Base-by-base conservation (phyloP, 1,284 basidiomycete genomes). In the Neotropicomus parvogracilis region DNA sequence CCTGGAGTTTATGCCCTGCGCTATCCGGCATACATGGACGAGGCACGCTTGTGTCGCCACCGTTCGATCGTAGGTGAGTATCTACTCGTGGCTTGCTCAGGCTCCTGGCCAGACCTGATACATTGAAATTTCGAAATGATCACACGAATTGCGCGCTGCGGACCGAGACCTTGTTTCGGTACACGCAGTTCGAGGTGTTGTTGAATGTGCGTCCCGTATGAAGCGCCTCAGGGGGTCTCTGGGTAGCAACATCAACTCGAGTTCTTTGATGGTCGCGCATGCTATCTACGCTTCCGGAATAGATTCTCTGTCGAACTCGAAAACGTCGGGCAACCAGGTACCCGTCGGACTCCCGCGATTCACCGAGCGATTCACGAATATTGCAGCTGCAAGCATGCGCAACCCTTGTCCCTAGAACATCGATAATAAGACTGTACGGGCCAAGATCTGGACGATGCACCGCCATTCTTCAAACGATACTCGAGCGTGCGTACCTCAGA, bases 391-490 rank as follows among this genome's bases (percentile, higher is more conserved):
- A 24, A 8, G 24, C 24, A 24, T n/a, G n/a, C n/a, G n/a, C n/a
- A n/a, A n/a, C n/a, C n/a, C n/a, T n/a, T n/a, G n/a, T n/a, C n/a
- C n/a, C 24, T 24, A 24, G 5, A 24, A 8, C 24, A 24, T 24
- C 24, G 24, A 24, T 24, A 24, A 24, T 24, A 24, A 24, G 4
- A 4, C 4, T 17, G n/a, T 17, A 39, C 40, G 6, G 7, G 33
- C 28, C 34, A 33, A n/a, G n/a, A n/a, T 27, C n/a, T 5, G 6
- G 20, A 45, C 28, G 40, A 28, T 29, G 16, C 37, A 16, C 28
- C 37, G 13, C 28, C 32, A n/a, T 49, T 62, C 58, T 46, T 46
- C 17, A 6, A 45, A 29, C 21, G 56, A 59, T 59, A 19, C 24
- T 38, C 47, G 1, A 35, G 31, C 13, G 16, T 34, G 13, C 28